Base-by-base conservation (phyloP, 441 rosid genomes). In the Biscutella laevigata region DNA sequence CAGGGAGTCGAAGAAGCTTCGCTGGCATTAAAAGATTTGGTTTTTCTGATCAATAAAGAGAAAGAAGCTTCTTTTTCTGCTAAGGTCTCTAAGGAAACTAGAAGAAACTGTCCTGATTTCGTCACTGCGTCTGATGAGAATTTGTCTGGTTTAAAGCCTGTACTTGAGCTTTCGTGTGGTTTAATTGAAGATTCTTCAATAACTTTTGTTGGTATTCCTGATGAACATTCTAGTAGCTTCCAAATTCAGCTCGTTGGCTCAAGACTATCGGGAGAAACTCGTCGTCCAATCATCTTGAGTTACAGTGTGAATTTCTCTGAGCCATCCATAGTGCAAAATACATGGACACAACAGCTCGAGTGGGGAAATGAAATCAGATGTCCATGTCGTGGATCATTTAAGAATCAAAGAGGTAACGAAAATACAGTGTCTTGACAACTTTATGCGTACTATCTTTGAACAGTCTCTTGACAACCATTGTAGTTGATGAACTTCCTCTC, bases 1-100 rank as follows among this genome's bases (percentile, higher is more conserved):
- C 89, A 71, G 62, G 97, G 97, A 64, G 45, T 90, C 30, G 68
- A 74, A 58, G 97, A 86, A 72, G 95, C 87, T 51, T 68, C 94
- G 0, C 7, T 75, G 17, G 84, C 78, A 0, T 79, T 88, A 83
- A 80, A 75, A 60, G 72, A 71, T 50, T 72, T 81, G 52, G 36
- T 72, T 38, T 48, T 68, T 3, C 43, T 44, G 17, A 73, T 79
- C 38, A 57, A 53, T 47, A 46, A 66, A 54, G 73, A 73, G 43
- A 74, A 71, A 30, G 32, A 37, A 10, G 42, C 54, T 27, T 62
- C 61, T 33, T 32, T 49, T 38, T 57, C 71, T 58, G 45, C 34
- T 32, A 53, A 43, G 12, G 33, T 25, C 26, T 37, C 33, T 49
- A 62, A 39, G 16, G 57, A 47, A 40, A 6, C 32, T 5, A 62